Base-by-base conservation (phyloP, 768 basidiomycete genomes). In the Erythrobasidium yunnanense region DNA sequence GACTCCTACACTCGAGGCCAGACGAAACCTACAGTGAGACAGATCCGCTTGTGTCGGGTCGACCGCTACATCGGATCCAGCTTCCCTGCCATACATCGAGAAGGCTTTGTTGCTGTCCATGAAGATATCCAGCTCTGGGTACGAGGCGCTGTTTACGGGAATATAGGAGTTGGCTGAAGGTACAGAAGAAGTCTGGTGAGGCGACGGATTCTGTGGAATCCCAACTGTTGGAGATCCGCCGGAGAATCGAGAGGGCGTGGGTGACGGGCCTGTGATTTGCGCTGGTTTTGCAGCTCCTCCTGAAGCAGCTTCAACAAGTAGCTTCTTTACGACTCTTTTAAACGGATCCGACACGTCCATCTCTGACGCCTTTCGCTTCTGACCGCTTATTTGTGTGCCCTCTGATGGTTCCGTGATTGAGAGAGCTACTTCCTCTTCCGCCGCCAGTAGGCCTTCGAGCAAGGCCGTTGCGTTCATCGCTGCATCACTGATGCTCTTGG, bases 401-500 rank as follows among this genome's bases (percentile, higher is more conserved):
- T 4, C 49, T 25, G 18, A 23, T 20, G 22, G n/a, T 38, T n/a
- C n/a, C 38, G 38, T 11, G 38, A 23, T 63, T 13, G 60, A 32
- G 60, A 46, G 27, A 30, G 49, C n/a, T 30, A 63, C 32, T 8
- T 63, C 60, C 30, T 51, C 46, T 23, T 63, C 60, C 22, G 60
- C 60, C 18, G 46, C 11, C 11, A 68, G 51, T 23, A 68, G 50
- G 6, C 57, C 57, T 55, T 68, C 57, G 6, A 68, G 58, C 1
- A 68, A 29, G 23, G 33, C 32, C 8, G 38, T 62, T 2, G 67
- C 67, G 47, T 60, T 60, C 15, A 55, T 42, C 1, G 66, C 66
- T 18, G 66, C 66, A n/a, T 47, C 54, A 30, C 66, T 67, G 27
- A 67, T 49, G 47, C 55, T 29, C 33, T 60, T 35, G n/a, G 51